These are phyloP conservation scores for Pythium dissimile DNA, from an alignment of 352 stramenopile species.

Conservation along the genomic window DNA sequence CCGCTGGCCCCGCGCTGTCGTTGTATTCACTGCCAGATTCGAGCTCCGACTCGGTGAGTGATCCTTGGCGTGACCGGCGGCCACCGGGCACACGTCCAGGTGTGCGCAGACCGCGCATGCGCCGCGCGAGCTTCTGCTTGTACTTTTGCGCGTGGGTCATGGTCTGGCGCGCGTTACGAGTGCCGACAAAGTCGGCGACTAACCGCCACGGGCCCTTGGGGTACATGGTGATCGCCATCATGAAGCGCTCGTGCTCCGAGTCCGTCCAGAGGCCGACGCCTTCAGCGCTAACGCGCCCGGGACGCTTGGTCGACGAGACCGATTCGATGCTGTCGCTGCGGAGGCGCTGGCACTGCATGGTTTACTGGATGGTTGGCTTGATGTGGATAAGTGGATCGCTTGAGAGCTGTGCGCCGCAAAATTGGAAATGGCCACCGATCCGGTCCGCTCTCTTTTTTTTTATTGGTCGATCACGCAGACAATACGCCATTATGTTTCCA, in stretches of 20 bases:
- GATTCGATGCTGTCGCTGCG: constrained; percentile 17
- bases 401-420: constrained; percentile 1
- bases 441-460: background rate
- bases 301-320: constrained; percentile 10
- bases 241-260: constrained; percentile 30
- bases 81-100: constrained; percentile 3
- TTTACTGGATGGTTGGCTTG: background rate
- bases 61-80: constrained; percentile 2
- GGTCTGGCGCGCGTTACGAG: constrained; percentile 27
- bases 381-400: background rate
- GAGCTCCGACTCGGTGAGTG: constrained; percentile 11
- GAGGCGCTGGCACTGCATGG: constrained; percentile 11
- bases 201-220: constrained; percentile 26
- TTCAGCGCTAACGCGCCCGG: constrained; percentile 10
- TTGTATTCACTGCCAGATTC: constrained; percentile 1
- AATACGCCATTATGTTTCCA: too few species aligned
- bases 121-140: constrained; percentile 33
- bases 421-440: constrained; percentile 10
- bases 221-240: constrained; percentile 27
- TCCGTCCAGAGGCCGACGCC: constrained; percentile 23
- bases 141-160: constrained; percentile 46
- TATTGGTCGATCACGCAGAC: background rate
- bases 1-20: background rate
- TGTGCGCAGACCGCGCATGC: constrained; percentile 22
- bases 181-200: constrained; percentile 25